Base-by-base conservation (phyloP, 495 filamentous ascomycete genomes). In the Neurospora sp. region DNA sequence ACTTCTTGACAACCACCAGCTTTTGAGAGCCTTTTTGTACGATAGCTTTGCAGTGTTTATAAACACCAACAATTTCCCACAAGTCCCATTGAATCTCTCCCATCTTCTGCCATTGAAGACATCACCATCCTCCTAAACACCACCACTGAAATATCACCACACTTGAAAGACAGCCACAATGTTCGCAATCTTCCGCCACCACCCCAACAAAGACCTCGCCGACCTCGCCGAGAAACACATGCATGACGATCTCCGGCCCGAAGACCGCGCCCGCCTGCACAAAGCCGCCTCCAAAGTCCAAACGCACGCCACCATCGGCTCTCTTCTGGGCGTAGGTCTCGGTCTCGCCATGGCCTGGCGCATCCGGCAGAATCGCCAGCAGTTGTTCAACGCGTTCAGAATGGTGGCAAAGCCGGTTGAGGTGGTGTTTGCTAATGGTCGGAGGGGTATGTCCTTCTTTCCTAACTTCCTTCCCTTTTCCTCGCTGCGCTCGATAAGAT, bases 171-270 rank as follows among this genome's bases (percentile, higher is more conserved):
- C n/a, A 27, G 53, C 22, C 18, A 79, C 74, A 70, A 87, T 87
- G 1, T 78, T 91, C 68, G 87, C 89, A 69, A 74, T 85, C 68
- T 83, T 90, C 77, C 88, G 90, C 70, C 84, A 82, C 69, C 80
- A 86, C 68, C 83, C 82, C 72, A 78, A 86, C 69, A 87, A 90
- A 41, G 79, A 81, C 59, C 84, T 92, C 27, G 78, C 81, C 70
- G 79, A 82, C 35, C 85, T 93, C 12, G 89, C 89, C 39, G 88
- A 91, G 72, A 78, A 89, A 70, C 91, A 92, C 80, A 71, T 90
- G 40, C 82, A 92, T 71, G 85, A 90, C 71, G 90, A 91, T 81
- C 85, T 92, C 38, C 79, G 80, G 16, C 74, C 85, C 73, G 81
- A 84, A 14, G 90, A 93, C 76, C 89, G 90, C 74, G 87, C 88